Conservation (phyloP, 2,329 filamentous ascomycete genomes). For the Cladophialophora psammophila region DNA sequence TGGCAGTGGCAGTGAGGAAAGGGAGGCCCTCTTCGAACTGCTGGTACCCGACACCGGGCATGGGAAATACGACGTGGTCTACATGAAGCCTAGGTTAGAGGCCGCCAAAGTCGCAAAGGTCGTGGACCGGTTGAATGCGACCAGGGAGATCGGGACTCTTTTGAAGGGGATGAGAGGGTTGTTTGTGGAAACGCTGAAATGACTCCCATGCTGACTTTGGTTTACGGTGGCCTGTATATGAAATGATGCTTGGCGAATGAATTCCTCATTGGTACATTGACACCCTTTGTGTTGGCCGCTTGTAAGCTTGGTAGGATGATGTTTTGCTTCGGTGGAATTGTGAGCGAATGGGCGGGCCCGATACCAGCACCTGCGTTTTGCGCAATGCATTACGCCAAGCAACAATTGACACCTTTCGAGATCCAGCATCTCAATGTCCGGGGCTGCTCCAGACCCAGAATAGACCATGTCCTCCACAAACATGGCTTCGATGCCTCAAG, state of each 20-base stretch:
- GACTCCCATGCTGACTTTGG: conserved; percentile 18
- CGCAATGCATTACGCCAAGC: conserved; percentile 16
- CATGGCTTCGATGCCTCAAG: conserved; percentile 32
- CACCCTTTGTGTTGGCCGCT: not conserved
- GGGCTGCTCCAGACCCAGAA: not conserved
- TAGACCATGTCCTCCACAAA: conserved; percentile 30
- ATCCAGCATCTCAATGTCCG: not conserved
- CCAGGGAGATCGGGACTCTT: conserved; percentile 65
- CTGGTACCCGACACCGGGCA: conserved; percentile 67
- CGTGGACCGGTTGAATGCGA: conserved; percentile 65
- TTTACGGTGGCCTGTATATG: not conserved
- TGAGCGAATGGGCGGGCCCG: conserved; percentile 17
- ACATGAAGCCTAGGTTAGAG: conserved; percentile 74
- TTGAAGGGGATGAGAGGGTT: conserved; percentile 69
- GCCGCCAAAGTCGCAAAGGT: conserved; percentile 61
- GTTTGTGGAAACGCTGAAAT: conserved; percentile 64
- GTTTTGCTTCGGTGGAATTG: conserved; percentile 9
- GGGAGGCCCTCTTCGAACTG: conserved; percentile 93
- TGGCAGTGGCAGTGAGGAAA: conserved; percentile 54
- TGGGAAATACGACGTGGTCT: conserved; percentile 83
- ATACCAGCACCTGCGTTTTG: conserved; percentile 1
- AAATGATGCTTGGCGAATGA: not conserved
- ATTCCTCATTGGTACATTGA: not conserved
- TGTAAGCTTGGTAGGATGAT: not conserved
- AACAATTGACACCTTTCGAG: conserved; percentile 29